phyloP scores from a whole-genome alignment of 2,329 filamentous ascomycete genomes.

The Remersonia thermophila region DNA sequence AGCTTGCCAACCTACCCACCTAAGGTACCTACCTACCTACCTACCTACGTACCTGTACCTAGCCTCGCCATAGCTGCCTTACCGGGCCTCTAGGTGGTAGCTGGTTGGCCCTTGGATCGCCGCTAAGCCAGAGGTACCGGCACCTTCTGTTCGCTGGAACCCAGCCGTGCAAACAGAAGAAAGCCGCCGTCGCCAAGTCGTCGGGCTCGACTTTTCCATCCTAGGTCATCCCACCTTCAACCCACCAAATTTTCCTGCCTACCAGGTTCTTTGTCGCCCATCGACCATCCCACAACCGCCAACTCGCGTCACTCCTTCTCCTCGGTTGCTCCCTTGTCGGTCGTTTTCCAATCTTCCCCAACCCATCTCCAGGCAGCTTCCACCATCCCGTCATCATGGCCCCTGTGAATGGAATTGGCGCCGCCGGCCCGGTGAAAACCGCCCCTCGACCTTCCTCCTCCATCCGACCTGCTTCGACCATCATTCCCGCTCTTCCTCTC shows the following conservation, averaged over 20 bases:
- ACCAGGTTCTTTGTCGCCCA: not conserved
- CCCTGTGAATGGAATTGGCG: conserved; percentile 12
- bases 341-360: not conserved
- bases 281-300: not conserved
- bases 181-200: conserved; percentile 11
- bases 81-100: too few relatives aligned
- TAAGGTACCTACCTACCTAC: too few relatives aligned
- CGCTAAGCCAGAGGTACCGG: not conserved
- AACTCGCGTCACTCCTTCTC: not conserved
- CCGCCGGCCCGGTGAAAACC: conserved; percentile 13
- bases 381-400: conserved; percentile 12
- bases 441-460: conserved; percentile 8
- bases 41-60: too few relatives aligned
- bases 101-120: too few relatives aligned
- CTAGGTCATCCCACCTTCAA: not conserved
- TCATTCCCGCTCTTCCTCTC: conserved; percentile 19
- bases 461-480: too few relatives aligned
- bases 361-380: not conserved
- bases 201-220: conserved; percentile 6
- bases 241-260: conserved; percentile 2
- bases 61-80: too few relatives aligned
- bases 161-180: conserved; percentile 8
- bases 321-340: not conserved
- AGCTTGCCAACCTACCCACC: too few relatives aligned
- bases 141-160: not conserved